Base-by-base conservation (phyloP, 2,329 filamentous ascomycete species). In the Exserohilum rostratum region DNA sequence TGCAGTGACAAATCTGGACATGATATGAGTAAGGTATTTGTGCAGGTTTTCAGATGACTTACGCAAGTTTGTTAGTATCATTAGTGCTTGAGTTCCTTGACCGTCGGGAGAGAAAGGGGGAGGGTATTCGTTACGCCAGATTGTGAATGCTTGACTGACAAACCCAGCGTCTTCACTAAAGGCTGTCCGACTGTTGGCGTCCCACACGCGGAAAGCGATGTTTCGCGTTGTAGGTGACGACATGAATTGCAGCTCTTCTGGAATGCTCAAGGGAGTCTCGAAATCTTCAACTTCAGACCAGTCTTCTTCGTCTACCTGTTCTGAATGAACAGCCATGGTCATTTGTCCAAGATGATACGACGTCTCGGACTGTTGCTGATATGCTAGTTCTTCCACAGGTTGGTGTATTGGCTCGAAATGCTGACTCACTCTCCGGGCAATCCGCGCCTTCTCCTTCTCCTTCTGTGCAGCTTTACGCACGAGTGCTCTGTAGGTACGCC, bases 171-270 rank as follows among this genome's bases (percentile, higher is more conserved):
- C 43, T 9, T 55, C 37, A 11, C 39, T 30, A 22, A 57, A 62
- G 2, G 15, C 35, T 0, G 55, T 57, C 1, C 53, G 15, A 10
- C 43, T 60, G 0, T 39, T 34, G 0, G 17, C 25, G n/a, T 63
- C 60, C 53, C 55, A 65, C 0, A 58, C 57, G 4, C 53, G 45
- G 17, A 58, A 55, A 1, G 12, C 47, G 6, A 58, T 33, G 5
- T 6, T 22, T 9, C 45, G 18, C 2, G 11, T 37, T 6, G 11
- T 11, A n/a, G 29, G 18, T 1, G 30, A 22, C 15, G 38, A 2
- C 12, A 6, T 38, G 18, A 4, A 9, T 38, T 4, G 46, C 12
- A 7, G 1, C 6, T 1, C 12, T 5, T 7, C n/a, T 25, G 6
- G 42, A 12, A 11, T 39, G 7, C 6, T 34, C 4, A 15, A 15